Conservation (phyloP, 495 filamentous ascomycete genomes). For the Collariella sp. region DNA sequence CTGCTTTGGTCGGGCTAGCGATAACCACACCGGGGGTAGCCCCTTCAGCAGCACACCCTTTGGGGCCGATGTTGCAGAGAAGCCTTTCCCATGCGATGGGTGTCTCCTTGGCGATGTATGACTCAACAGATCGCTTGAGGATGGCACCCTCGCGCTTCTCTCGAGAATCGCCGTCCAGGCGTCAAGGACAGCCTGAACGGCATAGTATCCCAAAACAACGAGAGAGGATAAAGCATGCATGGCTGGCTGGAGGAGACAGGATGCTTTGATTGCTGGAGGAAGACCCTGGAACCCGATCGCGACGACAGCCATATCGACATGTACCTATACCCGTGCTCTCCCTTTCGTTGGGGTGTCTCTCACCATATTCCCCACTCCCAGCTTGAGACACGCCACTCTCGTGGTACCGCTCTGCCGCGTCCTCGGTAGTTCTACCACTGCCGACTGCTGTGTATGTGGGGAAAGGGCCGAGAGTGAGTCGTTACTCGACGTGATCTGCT, state of each 20-base stretch:
- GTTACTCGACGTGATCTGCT: background rate
- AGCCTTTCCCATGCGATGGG: constrained; percentile 45
- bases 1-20: constrained; percentile 50
- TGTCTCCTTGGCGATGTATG: constrained; percentile 49
- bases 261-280: constrained; percentile 18
- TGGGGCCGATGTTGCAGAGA: constrained; percentile 52
- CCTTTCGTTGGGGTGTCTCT: no score
- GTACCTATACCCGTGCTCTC: constrained; percentile 14
- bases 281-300: constrained; percentile 6
- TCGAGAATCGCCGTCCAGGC: constrained; percentile 25
- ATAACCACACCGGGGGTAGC: constrained; percentile 49
- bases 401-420: no score
- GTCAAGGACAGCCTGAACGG: constrained; percentile 39
- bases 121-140: constrained; percentile 40
- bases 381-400: background rate
- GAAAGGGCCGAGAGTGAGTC: constrained; percentile 15
- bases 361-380: background rate
- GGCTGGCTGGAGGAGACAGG: constrained; percentile 31
- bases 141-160: constrained; percentile 32
- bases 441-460: background rate
- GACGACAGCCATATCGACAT: constrained; percentile 17
- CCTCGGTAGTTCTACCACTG: no score
- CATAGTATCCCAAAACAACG: constrained; percentile 38
- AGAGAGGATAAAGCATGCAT: constrained; percentile 39
- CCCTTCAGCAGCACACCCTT: constrained; percentile 39